A percentile compares a stretch with the other conserved stretches of the same genome.
These are phyloP conservation scores for Dalechampia spathulata DNA, from an alignment of 441 rosid genomes.

Conservation along the genomic window DNA sequence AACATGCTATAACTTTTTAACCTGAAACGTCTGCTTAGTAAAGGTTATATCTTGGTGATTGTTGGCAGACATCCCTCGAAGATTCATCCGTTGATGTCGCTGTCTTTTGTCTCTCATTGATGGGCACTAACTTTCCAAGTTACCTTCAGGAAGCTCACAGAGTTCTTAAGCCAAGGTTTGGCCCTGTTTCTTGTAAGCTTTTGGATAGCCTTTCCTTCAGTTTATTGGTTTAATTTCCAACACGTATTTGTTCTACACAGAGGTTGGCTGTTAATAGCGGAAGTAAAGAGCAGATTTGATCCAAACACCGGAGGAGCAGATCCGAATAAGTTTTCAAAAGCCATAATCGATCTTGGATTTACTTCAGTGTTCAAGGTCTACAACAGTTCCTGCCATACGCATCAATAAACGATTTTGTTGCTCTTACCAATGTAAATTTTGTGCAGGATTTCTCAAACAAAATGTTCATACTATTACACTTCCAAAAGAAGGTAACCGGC, in stretches of 20 bases:
- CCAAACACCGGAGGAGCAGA: slow-evolving; percentile 84
- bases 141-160: slow-evolving; percentile 71
- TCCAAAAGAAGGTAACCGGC: slow-evolving; percentile 62
- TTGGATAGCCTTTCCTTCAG: not conserved
- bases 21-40: not conserved
- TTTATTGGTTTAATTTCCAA: not conserved
- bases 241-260: slow-evolving; percentile 26
- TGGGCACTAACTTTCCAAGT: slow-evolving; percentile 80
- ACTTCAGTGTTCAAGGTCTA: slow-evolving; percentile 37
- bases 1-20: no score
- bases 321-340: slow-evolving; percentile 57
- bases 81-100: slow-evolving; percentile 65
- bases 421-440: slow-evolving; percentile 5
- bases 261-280: slow-evolving; percentile 93
- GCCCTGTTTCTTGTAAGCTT: slow-evolving; percentile 6
- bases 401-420: no score
- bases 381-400: no score
- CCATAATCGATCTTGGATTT: slow-evolving; percentile 71
- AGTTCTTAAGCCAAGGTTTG: slow-evolving; percentile 84
- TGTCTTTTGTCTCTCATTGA: slow-evolving; percentile 87
- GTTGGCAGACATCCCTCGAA: slow-evolving; percentile 57
- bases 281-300: slow-evolving; percentile 90
- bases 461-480: slow-evolving; percentile 75
- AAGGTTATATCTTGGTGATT: slow-evolving; percentile 10
- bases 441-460: slow-evolving; percentile 77